Conservation (phyloP, 163 green algal genomes). For the Scenedesmus sp. region DNA sequence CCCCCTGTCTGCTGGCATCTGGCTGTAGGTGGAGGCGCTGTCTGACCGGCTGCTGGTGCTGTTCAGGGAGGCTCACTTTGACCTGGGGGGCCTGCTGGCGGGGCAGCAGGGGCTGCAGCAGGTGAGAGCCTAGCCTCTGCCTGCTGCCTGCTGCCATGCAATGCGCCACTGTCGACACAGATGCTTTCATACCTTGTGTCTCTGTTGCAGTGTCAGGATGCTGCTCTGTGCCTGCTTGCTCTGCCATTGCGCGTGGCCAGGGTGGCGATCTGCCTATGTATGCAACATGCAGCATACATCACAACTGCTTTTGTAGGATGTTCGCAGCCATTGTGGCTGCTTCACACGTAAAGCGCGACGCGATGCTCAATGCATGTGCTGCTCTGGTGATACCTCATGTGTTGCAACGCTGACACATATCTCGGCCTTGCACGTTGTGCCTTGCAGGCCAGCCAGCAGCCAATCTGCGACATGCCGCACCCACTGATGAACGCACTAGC, state of each 20-base stretch:
- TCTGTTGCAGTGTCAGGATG: too few relatives aligned
- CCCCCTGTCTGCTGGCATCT: neutral
- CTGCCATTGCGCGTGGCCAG: too few relatives aligned
- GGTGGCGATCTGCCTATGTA: too few relatives aligned
- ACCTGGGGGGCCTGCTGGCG: slow-evolving; percentile 44
- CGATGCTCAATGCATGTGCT: too few relatives aligned
- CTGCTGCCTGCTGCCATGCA: neutral
- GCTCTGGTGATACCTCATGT: too few relatives aligned
- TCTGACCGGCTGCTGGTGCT: slow-evolving; percentile 30
- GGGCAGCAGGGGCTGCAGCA: slow-evolving; percentile 11
- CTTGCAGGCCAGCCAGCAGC: slow-evolving; percentile 28
- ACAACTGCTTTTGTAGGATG: too few relatives aligned
- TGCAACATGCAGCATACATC: too few relatives aligned
- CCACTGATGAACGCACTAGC: slow-evolving; percentile 45
- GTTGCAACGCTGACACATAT: neutral
- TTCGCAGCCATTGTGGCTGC: too few relatives aligned
- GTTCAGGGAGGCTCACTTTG: slow-evolving; percentile 46
- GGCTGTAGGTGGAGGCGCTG: slow-evolving; percentile 32
- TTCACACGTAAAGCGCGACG: too few relatives aligned
- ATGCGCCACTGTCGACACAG: neutral
- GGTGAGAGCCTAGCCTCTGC: neutral
- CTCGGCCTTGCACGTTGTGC: neutral
- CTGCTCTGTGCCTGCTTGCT: too few relatives aligned
- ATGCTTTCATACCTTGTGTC: too few relatives aligned
- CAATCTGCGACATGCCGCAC: slow-evolving; percentile 34